phyloP scores from a whole-genome alignment of 2,329 filamentous ascomycete species.

The Alternaria novae-zelandiae region DNA sequence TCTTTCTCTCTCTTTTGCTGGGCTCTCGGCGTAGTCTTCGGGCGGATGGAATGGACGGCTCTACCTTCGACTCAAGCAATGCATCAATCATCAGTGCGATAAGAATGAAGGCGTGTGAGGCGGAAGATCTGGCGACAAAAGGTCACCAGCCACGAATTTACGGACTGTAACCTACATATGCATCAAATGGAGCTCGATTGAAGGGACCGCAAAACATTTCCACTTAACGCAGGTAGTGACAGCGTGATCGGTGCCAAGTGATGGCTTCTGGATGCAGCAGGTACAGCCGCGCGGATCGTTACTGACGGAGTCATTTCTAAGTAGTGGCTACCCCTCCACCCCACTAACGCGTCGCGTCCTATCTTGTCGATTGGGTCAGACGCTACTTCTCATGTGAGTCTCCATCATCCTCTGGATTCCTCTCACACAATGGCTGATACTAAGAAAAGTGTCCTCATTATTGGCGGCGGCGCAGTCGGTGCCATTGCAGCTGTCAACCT shows the following conservation, averaged over 20 bases:
- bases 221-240: background rate
- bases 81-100: constrained; percentile 28
- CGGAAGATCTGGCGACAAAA: constrained; percentile 40
- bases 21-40: constrained; percentile 49
- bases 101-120: constrained; percentile 36
- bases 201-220: constrained; percentile 31
- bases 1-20: constrained; percentile 50
- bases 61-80: constrained; percentile 44
- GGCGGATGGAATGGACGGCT: constrained; percentile 45
- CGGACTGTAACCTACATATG: constrained; percentile 50
- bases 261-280: constrained; percentile 1
- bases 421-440: constrained; percentile 30
- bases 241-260: background rate
- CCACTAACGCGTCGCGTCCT: constrained; percentile 26
- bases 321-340: constrained; percentile 30
- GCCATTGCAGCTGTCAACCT: constrained; percentile 63
- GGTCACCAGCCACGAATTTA: constrained; percentile 43
- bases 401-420: background rate
- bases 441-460: constrained; percentile 55
- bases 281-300: background rate
- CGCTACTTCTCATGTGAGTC: constrained; percentile 6
- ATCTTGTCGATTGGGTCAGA: constrained; percentile 9
- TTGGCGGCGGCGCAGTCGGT: constrained; percentile 64
- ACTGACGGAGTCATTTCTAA: constrained; percentile 12
- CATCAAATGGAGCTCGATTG: constrained; percentile 51